Evolutionary conservation across 805 yeast species (phyloP), one percentile per base, ranked within the genome.

Genomic region (Suhomyces prunicola): DNA sequence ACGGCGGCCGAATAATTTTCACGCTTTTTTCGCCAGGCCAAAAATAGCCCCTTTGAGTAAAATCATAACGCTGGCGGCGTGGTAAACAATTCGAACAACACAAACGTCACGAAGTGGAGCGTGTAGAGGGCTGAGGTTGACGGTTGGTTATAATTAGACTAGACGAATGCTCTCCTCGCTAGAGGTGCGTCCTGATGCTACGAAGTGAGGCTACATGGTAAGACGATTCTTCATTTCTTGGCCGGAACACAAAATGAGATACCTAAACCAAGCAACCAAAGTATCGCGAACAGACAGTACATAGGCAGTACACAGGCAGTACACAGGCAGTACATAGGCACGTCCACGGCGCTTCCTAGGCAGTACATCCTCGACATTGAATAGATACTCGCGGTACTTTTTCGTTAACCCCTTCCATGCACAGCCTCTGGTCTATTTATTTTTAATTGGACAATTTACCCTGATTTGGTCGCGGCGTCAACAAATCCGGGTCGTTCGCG

Each of bases 1-100:
- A 39, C 24, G 42, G 42, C 42, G 42, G 42, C n/a, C 19, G 24
- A 39, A 39, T 39, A 39, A 39, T 39, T 39, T 39, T 39, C 42
- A 39, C 42, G 17, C 12, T 4, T 17, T 17, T 17, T 17, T 39
- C 12, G 12, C 23, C 42, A 4, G 23, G 42, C 42, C 42, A 39
- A 39, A 39, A 39, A 39, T 39, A 39, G 42, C 42, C 42, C 24
- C 13, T 17, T 39, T 19, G 42, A 17, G 42, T 39, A 39, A 39
- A 39, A 39, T 39, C 42, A 39, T 17, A 39, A 39, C 42, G 42
- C 42, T 39, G 42, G 42, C 42, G 42, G 42, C 19, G 42, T 39
- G 9, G 42, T 39, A 39, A 39, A 39, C 42, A 39, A 39, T 39
- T 9, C 9, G 29, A 27, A 12, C n/a, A 27, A 19, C 19, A 19